Evolutionary conservation across 805 yeast species (phyloP).

Genomic region (Ogataea parapolymorpha): DNA sequence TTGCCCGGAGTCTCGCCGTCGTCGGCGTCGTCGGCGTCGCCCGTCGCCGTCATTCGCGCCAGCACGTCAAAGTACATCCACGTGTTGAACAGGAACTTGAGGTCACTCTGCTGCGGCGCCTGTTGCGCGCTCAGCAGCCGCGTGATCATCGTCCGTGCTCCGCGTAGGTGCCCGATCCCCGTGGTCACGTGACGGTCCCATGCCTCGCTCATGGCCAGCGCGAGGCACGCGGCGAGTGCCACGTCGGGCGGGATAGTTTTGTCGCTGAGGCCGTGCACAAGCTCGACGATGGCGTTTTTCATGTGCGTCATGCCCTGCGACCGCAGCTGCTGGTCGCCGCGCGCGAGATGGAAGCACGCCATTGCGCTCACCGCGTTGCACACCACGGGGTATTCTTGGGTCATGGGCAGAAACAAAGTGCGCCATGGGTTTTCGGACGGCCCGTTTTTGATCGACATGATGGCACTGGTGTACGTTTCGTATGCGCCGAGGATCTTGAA

Average conservation of each 20-base stretch:
- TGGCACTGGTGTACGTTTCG: constrained; percentile 45
- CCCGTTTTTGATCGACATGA: constrained; percentile 64
- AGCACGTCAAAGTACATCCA: constrained; percentile 68
- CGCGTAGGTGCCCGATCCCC: constrained; percentile 66
- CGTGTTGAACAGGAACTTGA: constrained; percentile 53
- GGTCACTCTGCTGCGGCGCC: constrained; percentile 1
- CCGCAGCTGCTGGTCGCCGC: constrained; percentile 43
- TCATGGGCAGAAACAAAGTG: constrained; percentile 51
- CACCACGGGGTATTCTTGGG: constrained; percentile 51
- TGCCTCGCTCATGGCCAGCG: constrained; percentile 61
- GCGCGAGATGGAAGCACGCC: constrained; percentile 58
- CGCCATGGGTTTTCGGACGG: constrained; percentile 70
- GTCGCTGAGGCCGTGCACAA: constrained; percentile 52
- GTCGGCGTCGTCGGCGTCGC: constrained; percentile 34
- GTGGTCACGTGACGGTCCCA: constrained; percentile 68
- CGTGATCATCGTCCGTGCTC: constrained; percentile 60
- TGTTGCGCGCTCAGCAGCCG: constrained; percentile 35
- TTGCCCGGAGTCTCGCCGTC: constrained; percentile 12
- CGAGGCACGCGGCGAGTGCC: constrained; percentile 62
- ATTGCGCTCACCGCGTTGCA: constrained; percentile 63
- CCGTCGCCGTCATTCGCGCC: constrained; percentile 59
- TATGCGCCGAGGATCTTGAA: constrained; percentile 35
- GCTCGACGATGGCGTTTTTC: constrained; percentile 56
- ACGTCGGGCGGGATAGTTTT: constrained; percentile 56
- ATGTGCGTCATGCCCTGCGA: constrained; percentile 53